Evolutionary conservation across 805 yeast species (phyloP).

Genomic region (Metschnikowia lochheadii): DNA sequence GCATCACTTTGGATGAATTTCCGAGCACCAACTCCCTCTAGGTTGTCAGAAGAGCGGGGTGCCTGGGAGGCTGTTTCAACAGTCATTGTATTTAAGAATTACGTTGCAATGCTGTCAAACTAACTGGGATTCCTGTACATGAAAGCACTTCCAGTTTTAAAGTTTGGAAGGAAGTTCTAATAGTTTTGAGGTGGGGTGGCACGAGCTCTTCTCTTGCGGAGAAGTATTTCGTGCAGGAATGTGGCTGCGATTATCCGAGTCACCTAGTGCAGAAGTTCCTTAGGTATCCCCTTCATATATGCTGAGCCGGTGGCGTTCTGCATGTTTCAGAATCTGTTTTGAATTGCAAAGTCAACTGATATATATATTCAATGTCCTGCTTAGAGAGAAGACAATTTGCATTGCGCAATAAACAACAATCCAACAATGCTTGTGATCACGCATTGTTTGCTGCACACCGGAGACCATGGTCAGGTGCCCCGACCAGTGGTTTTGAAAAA

Average conservation of each 20-base stretch:
- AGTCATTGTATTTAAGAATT: not conserved
- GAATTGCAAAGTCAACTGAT: too few species aligned
- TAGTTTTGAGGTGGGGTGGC: not conserved
- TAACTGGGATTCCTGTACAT: too few species aligned
- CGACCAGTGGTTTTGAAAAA: not conserved
- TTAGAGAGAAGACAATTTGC: not conserved
- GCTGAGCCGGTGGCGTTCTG: too few species aligned
- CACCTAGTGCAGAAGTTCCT: not conserved
- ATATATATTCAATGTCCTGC: too few species aligned
- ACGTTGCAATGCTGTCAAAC: not conserved
- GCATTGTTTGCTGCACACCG: not conserved
- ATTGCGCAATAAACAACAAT: not conserved
- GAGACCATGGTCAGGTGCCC: not conserved
- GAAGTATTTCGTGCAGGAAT: not conserved
- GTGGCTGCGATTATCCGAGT: not conserved
- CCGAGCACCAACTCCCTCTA: not conserved
- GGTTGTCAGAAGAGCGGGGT: not conserved
- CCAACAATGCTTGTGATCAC: too few species aligned
- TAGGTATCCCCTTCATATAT: too few species aligned
- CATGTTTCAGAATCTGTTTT: too few species aligned
- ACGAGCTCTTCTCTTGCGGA: not conserved
- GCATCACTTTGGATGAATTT: conserved; percentile 31
- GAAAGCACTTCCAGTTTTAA: not conserved
- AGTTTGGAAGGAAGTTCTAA: not conserved
- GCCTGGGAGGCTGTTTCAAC: not conserved